Evolutionary conservation across 331 rosid species (phyloP), one percentile per base, ranked within the genome.

Genomic region (Arachis monticola): DNA sequence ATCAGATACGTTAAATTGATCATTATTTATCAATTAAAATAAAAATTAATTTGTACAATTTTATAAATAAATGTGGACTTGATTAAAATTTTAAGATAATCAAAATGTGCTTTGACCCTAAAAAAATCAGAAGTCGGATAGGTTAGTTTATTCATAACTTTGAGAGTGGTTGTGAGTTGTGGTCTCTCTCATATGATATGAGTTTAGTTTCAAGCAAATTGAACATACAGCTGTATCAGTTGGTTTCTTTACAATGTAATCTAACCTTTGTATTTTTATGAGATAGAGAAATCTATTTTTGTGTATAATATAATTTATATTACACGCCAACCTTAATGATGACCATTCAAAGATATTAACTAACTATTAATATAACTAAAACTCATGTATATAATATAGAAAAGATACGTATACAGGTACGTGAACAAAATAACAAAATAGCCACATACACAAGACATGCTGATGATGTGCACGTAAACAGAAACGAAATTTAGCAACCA

Each of bases 231-330:
- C 48, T 40, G 30, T 81, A 85, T 65, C 59, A 67, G 80, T 62
- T 38, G 73, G 81, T 77, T 69, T 69, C 46, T 74, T 73, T 45
- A 70, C 83, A 72, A 8, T 45, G 58, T 52, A 64, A 74, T 83
- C 72, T 78, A 69, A 8, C 75, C 8, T 51, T 78, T 82, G 80
- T 83, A 67, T 17, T 80, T 22, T 69, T 70, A 4, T 55, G 38
- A 35, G 38, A 59, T 46, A 70, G 30, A 67, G 11, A 60, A 65
- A 31, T 35, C 22, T 5, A 72, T 40, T 48, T 55, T 47, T 32
- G 10, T 50, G 2, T n/a, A 2, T 3, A 10, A 8, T 7, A 11
- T 41, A 41, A 40, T 22, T 22, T 22, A 22, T 22, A 31, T 38
- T 52, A 14, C 46, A 64, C 27, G 27, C 47, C 65, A 2, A 65